phyloP scores from a whole-genome alignment of 208 protist genomes.

The Porcisia deanei region DNA sequence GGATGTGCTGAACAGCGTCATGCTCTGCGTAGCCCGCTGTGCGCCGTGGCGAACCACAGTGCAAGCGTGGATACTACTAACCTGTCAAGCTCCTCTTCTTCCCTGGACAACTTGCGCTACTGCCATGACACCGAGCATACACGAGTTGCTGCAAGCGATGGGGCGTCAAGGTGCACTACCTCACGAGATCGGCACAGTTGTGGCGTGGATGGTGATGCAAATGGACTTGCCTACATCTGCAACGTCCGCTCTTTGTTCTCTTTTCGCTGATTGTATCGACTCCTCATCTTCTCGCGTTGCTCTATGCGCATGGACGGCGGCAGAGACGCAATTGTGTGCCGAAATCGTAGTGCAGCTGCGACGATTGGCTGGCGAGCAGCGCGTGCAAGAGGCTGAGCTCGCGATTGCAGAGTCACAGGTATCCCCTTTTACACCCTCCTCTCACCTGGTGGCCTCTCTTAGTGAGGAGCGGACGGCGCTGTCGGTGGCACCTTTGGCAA shows the following conservation, averaged over 20 bases:
- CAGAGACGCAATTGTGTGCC: slow-evolving; percentile 22
- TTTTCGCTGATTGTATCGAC: slow-evolving; percentile 15
- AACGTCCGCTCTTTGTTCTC: slow-evolving; percentile 2
- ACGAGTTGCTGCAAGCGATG: slow-evolving; percentile 29
- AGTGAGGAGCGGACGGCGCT: background rate
- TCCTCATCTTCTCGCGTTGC: background rate
- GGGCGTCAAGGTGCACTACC: slow-evolving; percentile 23
- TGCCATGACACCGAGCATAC: slow-evolving; percentile 4
- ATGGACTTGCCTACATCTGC: slow-evolving; percentile 12
- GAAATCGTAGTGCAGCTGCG: slow-evolving; percentile 21
- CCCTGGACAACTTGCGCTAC: slow-evolving; percentile 4
- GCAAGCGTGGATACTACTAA: slow-evolving; percentile 31
- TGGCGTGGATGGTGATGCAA: slow-evolving; percentile 16
- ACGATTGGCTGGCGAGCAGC: slow-evolving; percentile 23
- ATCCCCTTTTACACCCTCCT: background rate
- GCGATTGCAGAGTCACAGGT: slow-evolving; percentile 17
- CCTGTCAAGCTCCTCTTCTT: slow-evolving; percentile 16
- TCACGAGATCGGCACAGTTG: slow-evolving; percentile 27
- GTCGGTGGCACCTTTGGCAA: background rate
- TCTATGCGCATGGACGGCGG: slow-evolving; percentile 15
- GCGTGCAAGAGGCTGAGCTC: slow-evolving; percentile 27
- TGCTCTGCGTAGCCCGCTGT: slow-evolving; percentile 18
- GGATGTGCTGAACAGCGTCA: slow-evolving; percentile 17
- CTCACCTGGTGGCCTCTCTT: background rate
- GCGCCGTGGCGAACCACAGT: slow-evolving; percentile 36